A percentile compares a stretch with the other conserved stretches of the same genome.
Evolutionary conservation across 495 filamentous ascomycete species (phyloP).

Genomic region (Neurospora hispaniola): DNA sequence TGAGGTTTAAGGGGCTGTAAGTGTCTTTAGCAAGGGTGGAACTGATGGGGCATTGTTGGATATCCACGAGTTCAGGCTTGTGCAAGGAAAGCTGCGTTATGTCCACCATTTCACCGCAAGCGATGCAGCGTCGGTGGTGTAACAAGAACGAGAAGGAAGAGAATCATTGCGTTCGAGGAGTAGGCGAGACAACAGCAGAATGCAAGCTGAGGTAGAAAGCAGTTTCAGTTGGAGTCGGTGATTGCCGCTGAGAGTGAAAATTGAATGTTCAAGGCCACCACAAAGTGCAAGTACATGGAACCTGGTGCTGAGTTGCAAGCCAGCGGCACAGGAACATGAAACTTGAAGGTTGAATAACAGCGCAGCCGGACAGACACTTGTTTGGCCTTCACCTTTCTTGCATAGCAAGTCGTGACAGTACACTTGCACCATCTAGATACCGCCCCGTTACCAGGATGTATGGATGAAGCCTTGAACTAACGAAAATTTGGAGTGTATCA

Average conservation of each 20-base stretch:
- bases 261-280: background rate
- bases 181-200: background rate
- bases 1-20: slow-evolving; percentile 24
- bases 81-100: slow-evolving; percentile 32
- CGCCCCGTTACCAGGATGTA: background rate
- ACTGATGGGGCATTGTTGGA: slow-evolving; percentile 31
- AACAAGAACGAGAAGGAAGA: background rate
- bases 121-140: background rate
- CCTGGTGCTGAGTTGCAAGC: background rate
- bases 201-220: background rate
- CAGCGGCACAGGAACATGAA: background rate
- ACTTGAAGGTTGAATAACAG: background rate
- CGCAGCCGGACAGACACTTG: background rate
- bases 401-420: background rate
- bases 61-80: slow-evolving; percentile 33
- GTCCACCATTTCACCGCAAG: slow-evolving; percentile 14
- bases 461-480: background rate
- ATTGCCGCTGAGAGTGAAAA: background rate
- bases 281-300: background rate
- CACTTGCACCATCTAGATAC: background rate
- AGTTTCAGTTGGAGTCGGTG: background rate
- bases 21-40: slow-evolving; percentile 30
- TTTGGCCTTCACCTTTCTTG: background rate
- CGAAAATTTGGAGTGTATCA: background rate
- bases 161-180: background rate